Conservation (phyloP, 2,329 filamentous ascomycete species). For the Colletotrichum simmondsii region DNA sequence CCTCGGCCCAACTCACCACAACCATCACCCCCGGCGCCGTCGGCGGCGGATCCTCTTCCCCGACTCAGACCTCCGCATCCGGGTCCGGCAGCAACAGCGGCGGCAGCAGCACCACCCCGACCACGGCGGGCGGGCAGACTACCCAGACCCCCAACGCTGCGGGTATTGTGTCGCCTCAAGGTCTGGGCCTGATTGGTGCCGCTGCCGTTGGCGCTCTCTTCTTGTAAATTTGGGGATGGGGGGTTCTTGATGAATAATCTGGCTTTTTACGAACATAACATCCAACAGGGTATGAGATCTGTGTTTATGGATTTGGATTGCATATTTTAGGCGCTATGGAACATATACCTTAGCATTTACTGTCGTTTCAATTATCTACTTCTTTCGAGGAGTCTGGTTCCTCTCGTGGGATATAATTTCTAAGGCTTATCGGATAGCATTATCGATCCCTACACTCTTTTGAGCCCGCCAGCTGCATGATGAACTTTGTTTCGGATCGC, state of each 20-base stretch:
- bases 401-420: not conserved
- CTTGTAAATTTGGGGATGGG: conserved; percentile 1
- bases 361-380: conserved; percentile 11
- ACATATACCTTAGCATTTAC: conserved; percentile 20
- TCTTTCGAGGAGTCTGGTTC: not conserved
- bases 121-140: not conserved
- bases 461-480: not conserved
- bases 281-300: not conserved
- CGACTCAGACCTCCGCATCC: conserved; percentile 15
- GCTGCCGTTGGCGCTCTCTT: conserved; percentile 27
- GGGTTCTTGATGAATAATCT: not conserved
- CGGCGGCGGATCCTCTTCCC: conserved; percentile 23
- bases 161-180: conserved; percentile 14
- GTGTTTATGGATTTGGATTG: not conserved
- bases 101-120: not conserved
- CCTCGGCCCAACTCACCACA: conserved; percentile 34
- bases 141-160: conserved; percentile 30
- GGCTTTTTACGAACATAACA: not conserved
- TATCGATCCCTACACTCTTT: not conserved
- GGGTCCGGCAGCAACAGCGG: conserved; percentile 4
- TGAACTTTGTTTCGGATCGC: too few species aligned
- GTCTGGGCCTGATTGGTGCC: conserved; percentile 27
- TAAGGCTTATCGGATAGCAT: not conserved
- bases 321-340: not conserved
- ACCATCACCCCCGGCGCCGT: conserved; percentile 31